Evolutionary conservation across 371 early-diverging fungal species (phyloP), one percentile per base, ranked within the genome.

Genomic region (Rhizopus stolonifer): DNA sequence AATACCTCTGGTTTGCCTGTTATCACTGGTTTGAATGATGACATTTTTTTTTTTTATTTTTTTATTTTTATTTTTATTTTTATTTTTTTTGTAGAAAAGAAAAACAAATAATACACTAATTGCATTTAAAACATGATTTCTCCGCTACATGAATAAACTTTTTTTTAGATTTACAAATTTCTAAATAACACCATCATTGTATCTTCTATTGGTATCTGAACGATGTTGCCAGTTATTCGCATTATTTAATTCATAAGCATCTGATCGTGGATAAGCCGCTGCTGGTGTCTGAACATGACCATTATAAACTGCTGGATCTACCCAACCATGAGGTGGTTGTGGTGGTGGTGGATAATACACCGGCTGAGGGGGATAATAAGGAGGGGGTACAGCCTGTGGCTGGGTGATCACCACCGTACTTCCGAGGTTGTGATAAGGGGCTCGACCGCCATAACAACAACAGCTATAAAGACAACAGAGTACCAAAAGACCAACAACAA

Each of bases 401-500:
- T 56, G 61, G 9, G 53, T 54, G 13, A 61, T 54, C 9, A 61
- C 60, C 33, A 64, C 64, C 2, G 52, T 66, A 0, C 40, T 58
- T 26, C 46, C 45, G 22, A 58, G 54, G 18, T 61, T 67, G 15
- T 60, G 53, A 19, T 67, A 64, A 13, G 63, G 58, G 25, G 53
- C 46, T 15, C 56, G 24, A 4, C 53, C 46, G 10, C 64, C 56
- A 43, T 63, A 58, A 46, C 66, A 66, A 18, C 70, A 67, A 39
- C 81, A 82, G 45, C 80, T 75, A 64, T 74, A 76, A 23, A 84
- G 61, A 56, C 89, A 88, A 51, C 67, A 78, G 13, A 85, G 34
- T 0, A 87, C 2, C 3, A 80, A 36, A 4, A 88, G 36, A 0
- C 86, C 80, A 2, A 82, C 54, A 9, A 88, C 59, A 23, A 67